Base-by-base conservation (phyloP, 2,329 filamentous ascomycete species). In the Fusarium circinatum region DNA sequence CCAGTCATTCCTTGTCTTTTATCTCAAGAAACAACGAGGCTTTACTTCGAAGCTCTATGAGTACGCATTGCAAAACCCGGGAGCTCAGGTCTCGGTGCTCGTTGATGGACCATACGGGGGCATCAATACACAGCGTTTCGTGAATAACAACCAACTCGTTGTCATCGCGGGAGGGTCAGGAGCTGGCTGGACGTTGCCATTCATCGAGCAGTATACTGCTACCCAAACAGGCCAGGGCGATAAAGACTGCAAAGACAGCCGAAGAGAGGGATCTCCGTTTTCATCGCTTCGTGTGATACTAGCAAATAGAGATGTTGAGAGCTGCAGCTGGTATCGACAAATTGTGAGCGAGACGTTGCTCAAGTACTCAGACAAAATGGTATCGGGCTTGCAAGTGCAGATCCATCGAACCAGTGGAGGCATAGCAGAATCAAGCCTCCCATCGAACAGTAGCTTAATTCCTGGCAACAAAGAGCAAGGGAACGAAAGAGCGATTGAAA, bases 161-260 rank as follows among this genome's bases (percentile, higher is more conserved):
- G 41, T 51, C 1, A 32, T 59, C 6, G 56, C 56, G 0, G 56
- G 56, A 51, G 56, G 56, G 11, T 59, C 56, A 10, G 56, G 56
- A 7, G 42, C 56, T 30, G 42, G 56, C 5, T 59, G 56, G 56
- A 59, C 56, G 5, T 24, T 59, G 34, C 56, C 56, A 7, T 59
- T 59, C 3, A 38, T 59, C 14, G 42, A 51, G 26, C 56, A 51
- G 20, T 59, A 38, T 17, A 8, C 51, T 1, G 17, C 15, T 3
- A 3, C 32, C 8, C 42, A 18, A 3, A 28, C 26, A 22, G 17
- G 4, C 0, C 22, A 11, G 6, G n/a, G 1, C 12, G 28, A 34
- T 36, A 5, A 47, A 47, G 9, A 17, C 5, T 6, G 14, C 30
- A 45, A 20, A 13, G 54, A 26, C 13, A 3, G 3, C 8, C 8